Evolutionary conservation across 441 rosid genomes (phyloP).

Genomic region (Pelargonium cotyledonis): DNA sequence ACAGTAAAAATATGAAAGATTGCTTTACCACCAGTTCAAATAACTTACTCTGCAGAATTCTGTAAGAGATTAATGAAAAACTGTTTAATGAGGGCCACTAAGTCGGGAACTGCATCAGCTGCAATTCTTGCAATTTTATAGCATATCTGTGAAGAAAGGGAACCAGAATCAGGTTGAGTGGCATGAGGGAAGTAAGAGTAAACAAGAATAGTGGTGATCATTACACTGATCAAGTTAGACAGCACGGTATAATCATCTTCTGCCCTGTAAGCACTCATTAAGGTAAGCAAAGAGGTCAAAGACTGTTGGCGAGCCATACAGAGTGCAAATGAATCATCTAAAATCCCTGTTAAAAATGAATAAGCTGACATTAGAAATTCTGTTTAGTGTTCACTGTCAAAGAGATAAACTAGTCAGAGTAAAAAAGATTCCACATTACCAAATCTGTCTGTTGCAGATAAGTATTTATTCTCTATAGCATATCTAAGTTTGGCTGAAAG

Average conservation of each 20-base stretch:
- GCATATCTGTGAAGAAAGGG: conserved; percentile 48
- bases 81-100: conserved; percentile 45
- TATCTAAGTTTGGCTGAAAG: conserved; percentile 63
- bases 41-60: conserved; percentile 65
- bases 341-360: conserved; percentile 48
- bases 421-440: conserved; percentile 36
- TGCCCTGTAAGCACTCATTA: conserved; percentile 69
- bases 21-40: conserved; percentile 9
- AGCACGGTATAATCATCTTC: conserved; percentile 77
- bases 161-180: conserved; percentile 21
- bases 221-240: conserved; percentile 74
- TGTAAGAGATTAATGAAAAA: conserved; percentile 58
- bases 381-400: conserved; percentile 2
- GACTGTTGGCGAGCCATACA: conserved; percentile 86
- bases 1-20: conserved; percentile 8
- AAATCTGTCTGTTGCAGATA: conserved; percentile 71
- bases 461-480: conserved; percentile 61
- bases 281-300: conserved; percentile 66
- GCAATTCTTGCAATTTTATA: conserved; percentile 60
- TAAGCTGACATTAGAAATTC: conserved; percentile 17
- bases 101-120: conserved; percentile 65
- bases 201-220: conserved; percentile 19
- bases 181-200: neutral
- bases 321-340: conserved; percentile 91
- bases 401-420: conserved; percentile 15